Evolutionary conservation across 1,284 basidiomycete genomes (phyloP).

Genomic region (Rugosomyces carneus): DNA sequence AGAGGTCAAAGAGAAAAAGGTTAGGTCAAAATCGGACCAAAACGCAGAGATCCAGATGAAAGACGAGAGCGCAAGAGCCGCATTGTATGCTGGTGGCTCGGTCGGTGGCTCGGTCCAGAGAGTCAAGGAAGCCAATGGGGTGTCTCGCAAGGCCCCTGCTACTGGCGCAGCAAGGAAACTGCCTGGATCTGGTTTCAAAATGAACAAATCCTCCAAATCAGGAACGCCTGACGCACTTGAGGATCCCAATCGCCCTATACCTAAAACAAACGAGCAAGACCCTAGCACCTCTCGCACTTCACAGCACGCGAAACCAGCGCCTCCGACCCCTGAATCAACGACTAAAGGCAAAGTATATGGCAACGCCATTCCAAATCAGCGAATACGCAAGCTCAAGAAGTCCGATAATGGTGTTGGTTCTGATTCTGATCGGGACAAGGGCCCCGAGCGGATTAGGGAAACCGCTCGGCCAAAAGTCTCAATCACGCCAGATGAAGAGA

Average conservation of each 20-base stretch:
- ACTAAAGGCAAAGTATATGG: conserved; percentile 16
- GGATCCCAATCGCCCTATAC: conserved; percentile 7
- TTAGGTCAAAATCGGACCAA: conserved; percentile 33
- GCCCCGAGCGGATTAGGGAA: conserved; percentile 13
- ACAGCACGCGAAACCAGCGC: conserved; percentile 24
- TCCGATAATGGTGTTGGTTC: conserved; percentile 12
- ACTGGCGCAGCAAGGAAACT: conserved; percentile 23
- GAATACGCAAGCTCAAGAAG: conserved; percentile 20
- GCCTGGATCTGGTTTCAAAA: conserved; percentile 38
- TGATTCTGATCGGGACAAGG: conserved; percentile 15
- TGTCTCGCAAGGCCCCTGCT: conserved; percentile 7
- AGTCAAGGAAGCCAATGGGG: conserved; percentile 6
- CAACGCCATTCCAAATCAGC: conserved; percentile 8
- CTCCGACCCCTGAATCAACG: conserved; percentile 10
- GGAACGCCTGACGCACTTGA: conserved; percentile 7
- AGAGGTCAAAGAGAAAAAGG: conserved; percentile 39
- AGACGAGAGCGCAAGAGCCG: conserved; percentile 45
- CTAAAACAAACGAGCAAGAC: conserved; percentile 16
- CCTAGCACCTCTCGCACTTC: conserved; percentile 16
- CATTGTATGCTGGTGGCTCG: conserved; percentile 12
- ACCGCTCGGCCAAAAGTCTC: conserved; percentile 4
- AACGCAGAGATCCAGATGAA: conserved; percentile 46
- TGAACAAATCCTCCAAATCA: conserved; percentile 15
- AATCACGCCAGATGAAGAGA: conserved; percentile 7
- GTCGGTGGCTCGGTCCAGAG: conserved; percentile 15